Evolutionary conservation across 805 yeast species (phyloP).

Genomic region (Metschnikowia matae): DNA sequence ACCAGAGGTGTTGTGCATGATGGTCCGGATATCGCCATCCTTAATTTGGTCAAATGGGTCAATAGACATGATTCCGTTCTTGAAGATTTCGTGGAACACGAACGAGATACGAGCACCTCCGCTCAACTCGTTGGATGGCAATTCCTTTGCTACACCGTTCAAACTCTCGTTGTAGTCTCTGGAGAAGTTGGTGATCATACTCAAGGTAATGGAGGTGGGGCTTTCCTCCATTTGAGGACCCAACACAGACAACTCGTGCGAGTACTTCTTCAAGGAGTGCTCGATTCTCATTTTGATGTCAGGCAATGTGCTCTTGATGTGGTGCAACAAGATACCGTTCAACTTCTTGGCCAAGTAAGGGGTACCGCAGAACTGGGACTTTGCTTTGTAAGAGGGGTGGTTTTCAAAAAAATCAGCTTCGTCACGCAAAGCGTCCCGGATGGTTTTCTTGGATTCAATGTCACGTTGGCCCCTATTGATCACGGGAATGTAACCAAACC

Average conservation of each 20-base stretch:
- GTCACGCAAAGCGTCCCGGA: conserved; percentile 78
- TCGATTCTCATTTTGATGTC: conserved; percentile 91
- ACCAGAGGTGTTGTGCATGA: conserved; percentile 95
- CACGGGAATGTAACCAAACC: conserved; percentile 96
- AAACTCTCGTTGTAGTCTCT: conserved; percentile 87
- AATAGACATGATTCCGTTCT: conserved; percentile 84
- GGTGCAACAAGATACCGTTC: conserved; percentile 82
- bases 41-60: conserved; percentile 97
- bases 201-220: conserved; percentile 84
- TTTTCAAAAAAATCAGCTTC: conserved; percentile 79
- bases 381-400: conserved; percentile 87
- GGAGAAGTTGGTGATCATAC: conserved; percentile 87
- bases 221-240: conserved; percentile 90
- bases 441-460: conserved; percentile 82
- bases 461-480: conserved; percentile 92
- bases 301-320: conserved; percentile 65
- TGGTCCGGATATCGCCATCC: conserved; percentile 93
- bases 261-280: conserved; percentile 72
- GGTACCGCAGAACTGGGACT: conserved; percentile 97
- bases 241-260: conserved; percentile 63
- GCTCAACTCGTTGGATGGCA: conserved; percentile 83
- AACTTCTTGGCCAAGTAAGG: conserved; percentile 92
- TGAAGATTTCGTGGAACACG: conserved; percentile 93
- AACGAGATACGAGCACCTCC: conserved; percentile 98
- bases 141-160: conserved; percentile 89